Evolutionary conservation across 139 green algal species (phyloP).

Genomic region (Coelastrella sp.): DNA sequence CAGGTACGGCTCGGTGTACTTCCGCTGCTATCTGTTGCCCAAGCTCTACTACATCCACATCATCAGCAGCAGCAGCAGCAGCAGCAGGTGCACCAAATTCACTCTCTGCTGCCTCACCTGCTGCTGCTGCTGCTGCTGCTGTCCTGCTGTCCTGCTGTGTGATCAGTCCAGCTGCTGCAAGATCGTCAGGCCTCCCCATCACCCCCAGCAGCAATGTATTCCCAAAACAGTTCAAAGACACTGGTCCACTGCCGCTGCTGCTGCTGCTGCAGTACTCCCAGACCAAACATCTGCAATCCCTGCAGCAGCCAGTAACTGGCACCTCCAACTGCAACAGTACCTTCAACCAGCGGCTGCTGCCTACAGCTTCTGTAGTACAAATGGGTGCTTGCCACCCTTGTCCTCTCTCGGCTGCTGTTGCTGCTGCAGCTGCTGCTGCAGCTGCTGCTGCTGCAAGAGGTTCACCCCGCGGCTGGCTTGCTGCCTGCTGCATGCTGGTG

Average conservation of each 20-base stretch:
- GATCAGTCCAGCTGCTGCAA: background rate
- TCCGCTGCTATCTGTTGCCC: no score
- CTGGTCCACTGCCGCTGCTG: background rate
- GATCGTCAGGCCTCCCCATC: background rate
- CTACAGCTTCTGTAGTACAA: background rate
- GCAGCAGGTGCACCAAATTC: background rate
- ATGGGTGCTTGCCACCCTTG: background rate
- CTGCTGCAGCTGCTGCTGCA: background rate
- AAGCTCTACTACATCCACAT: background rate
- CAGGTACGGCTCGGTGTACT: no score
- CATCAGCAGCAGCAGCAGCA: background rate
- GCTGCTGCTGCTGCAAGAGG: background rate
- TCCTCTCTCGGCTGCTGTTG: background rate
- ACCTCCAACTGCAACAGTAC: background rate
- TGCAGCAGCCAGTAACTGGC: background rate
- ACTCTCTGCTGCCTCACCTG: background rate
- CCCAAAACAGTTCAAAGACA: background rate
- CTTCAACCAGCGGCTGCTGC: background rate
- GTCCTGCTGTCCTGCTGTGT: background rate
- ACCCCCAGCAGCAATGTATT: background rate
- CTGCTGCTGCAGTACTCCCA: background rate
- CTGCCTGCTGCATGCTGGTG: background rate
- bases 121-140: background rate
- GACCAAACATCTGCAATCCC: background rate
- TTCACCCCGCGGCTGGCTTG: background rate